Evolutionary conservation across 2,329 filamentous ascomycete species (phyloP), one percentile per base, ranked within the genome.

Genomic region (Alternaria brassicicola): DNA sequence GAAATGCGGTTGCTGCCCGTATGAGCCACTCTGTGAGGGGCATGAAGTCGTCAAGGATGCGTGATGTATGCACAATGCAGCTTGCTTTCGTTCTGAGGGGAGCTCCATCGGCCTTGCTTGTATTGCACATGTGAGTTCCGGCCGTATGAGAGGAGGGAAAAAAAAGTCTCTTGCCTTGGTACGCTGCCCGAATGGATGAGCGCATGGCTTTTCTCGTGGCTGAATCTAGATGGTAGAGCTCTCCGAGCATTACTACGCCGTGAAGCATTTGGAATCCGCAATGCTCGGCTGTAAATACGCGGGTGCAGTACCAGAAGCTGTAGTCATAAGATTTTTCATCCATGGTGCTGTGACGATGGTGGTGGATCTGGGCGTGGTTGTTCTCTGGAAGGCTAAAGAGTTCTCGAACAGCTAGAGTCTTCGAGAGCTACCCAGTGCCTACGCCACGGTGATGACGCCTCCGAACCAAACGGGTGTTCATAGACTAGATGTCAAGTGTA

Each of bases 381-480:
- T 47, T 17, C 13, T 35, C 19, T 47, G 43, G 43, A 21, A 33
- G 31, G 43, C 43, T 47, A 47, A 35, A 10, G 19, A 35, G 23
- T n/a, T 47, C 43, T 31, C 30, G 43, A 47, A 33, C 43, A 47
- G 30, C 43, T 35, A 47, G 30, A 47, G 21, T 19, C 43, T 25
- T 35, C 13, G 28, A 30, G 43, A 46, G 43, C 17, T 31, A 30
- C 43, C n/a, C n/a, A n/a, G n/a, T n/a, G n/a, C n/a, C 13, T 31
- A 46, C 43, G 43, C 28, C 43, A 46, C 43, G 23, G 15, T 2
- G 6, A 47, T 47, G 43, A 47, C 19, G 43, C 43, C n/a, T 13
- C 31, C 43, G 43, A 35, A 47, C 43, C 43, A 47, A 47, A 47
- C 43, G 28, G 30, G 30, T 35, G 43, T 47, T 47, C 43, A 17